Conservation (phyloP, 1,284 basidiomycete genomes). For the Peniophora sp. region DNA sequence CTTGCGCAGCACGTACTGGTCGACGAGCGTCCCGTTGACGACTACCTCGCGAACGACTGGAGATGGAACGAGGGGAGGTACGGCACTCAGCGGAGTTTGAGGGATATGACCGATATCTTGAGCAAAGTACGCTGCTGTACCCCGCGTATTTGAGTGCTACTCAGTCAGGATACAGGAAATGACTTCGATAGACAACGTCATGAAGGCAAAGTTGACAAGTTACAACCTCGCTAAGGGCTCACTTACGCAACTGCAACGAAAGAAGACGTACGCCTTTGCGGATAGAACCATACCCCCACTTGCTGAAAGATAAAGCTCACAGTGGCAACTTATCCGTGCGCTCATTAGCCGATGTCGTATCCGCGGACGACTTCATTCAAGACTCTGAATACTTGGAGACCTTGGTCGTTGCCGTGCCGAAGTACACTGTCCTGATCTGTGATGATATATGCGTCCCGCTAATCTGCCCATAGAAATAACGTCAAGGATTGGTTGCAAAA, state of each 20-base stretch:
- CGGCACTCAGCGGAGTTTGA: conserved; percentile 69
- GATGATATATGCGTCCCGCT: conserved; percentile 24
- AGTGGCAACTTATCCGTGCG: conserved; percentile 93
- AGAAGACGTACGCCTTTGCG: conserved; percentile 70
- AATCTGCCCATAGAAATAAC: conserved; percentile 37
- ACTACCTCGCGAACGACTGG: conserved; percentile 75
- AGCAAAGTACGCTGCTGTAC: conserved; percentile 55
- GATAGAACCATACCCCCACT: background rate
- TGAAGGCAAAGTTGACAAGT: conserved; percentile 84
- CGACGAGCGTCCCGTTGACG: conserved; percentile 76
- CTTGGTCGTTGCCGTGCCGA: conserved; percentile 89
- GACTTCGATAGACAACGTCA: conserved; percentile 80
- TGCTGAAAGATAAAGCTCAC: conserved; percentile 7
- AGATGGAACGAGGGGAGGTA: conserved; percentile 89
- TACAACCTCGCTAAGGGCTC: conserved; percentile 96
- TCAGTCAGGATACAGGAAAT: conserved; percentile 50
- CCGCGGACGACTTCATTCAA: conserved; percentile 74
- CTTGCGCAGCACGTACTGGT: conserved; percentile 79
- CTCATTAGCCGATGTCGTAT: conserved; percentile 82
- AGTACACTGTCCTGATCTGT: conserved; percentile 37
- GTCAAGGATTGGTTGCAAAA: conserved; percentile 84
- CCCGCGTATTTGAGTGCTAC: background rate
- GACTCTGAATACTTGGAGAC: conserved; percentile 95
- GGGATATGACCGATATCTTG: conserved; percentile 76
- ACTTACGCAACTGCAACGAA: conserved; percentile 89